Conservation (phyloP, 2,329 filamentous ascomycete genomes). For the Fusarium odoratissimum region DNA sequence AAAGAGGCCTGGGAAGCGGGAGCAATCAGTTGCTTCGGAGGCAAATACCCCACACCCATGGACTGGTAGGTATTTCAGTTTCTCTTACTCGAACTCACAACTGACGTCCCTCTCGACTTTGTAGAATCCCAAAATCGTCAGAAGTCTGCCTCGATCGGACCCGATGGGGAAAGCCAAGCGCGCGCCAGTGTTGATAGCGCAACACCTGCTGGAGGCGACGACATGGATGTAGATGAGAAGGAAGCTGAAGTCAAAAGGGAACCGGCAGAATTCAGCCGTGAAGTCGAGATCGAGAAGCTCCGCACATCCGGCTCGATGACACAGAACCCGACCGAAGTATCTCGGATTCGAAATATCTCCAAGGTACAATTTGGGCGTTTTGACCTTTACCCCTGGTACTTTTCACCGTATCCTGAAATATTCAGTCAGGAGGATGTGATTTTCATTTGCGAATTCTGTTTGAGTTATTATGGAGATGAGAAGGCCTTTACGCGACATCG, state of each 20-base stretch:
- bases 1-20: slow-evolving; percentile 66
- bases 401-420: slow-evolving; percentile 92
- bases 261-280: slow-evolving; percentile 73
- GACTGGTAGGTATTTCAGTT: slow-evolving; percentile 50
- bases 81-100: not conserved
- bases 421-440: slow-evolving; percentile 91
- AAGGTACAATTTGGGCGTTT: slow-evolving; percentile 93
- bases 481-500: slow-evolving; percentile 89
- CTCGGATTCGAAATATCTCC: slow-evolving; percentile 92
- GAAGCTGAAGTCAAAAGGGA: slow-evolving; percentile 59
- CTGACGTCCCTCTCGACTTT: slow-evolving; percentile 52
- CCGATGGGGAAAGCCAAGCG: slow-evolving; percentile 59
- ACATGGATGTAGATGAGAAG: slow-evolving; percentile 67
- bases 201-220: slow-evolving; percentile 60
- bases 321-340: slow-evolving; percentile 96
- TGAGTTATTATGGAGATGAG: slow-evolving; percentile 87
- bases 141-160: slow-evolving; percentile 57
- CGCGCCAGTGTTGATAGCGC: slow-evolving; percentile 57
- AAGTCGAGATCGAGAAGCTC: slow-evolving; percentile 96
- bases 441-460: slow-evolving; percentile 97
- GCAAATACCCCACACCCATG: slow-evolving; percentile 66
- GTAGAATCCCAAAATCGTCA: slow-evolving; percentile 60
- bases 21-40: slow-evolving; percentile 66
- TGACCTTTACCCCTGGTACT: slow-evolving; percentile 98
- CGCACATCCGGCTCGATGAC: slow-evolving; percentile 98